Conservation (phyloP, 371 early-diverging fungal species). For the Saksenaea vasiformis region DNA sequence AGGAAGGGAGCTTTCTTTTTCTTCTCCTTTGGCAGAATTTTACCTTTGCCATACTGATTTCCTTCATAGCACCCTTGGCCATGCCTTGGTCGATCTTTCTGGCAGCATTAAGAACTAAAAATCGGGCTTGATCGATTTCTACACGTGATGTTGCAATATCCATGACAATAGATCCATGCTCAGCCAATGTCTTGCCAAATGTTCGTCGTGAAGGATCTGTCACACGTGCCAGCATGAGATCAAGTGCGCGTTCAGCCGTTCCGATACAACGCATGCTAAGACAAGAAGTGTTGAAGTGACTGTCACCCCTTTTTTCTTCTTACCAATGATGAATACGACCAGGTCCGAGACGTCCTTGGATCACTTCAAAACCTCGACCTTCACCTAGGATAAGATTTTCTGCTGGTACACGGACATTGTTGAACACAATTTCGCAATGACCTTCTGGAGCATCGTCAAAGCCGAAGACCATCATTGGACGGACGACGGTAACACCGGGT, state of each 20-base stretch:
- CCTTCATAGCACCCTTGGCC: slow-evolving; percentile 86
- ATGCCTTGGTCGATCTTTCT: slow-evolving; percentile 84
- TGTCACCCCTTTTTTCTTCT: slow-evolving; percentile 11
- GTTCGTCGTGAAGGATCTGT: slow-evolving; percentile 83
- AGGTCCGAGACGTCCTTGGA: slow-evolving; percentile 95
- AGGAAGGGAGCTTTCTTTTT: no score
- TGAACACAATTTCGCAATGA: slow-evolving; percentile 91
- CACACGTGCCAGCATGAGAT: slow-evolving; percentile 81
- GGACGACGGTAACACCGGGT: slow-evolving; percentile 82
- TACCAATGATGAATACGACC: slow-evolving; percentile 78
- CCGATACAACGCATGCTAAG: slow-evolving; percentile 93
- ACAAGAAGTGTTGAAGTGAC: slow-evolving; percentile 11
- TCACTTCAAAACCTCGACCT: slow-evolving; percentile 96
- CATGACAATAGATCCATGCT: slow-evolving; percentile 79
- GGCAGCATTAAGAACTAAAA: slow-evolving; percentile 90
- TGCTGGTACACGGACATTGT: slow-evolving; percentile 85
- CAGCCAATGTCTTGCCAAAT: slow-evolving; percentile 81
- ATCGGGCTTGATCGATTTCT: slow-evolving; percentile 88
- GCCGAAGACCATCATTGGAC: slow-evolving; percentile 90
- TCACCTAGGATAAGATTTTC: slow-evolving; percentile 91
- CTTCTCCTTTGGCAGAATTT: slow-evolving; percentile 5
- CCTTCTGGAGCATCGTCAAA: slow-evolving; percentile 96
- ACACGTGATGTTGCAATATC: slow-evolving; percentile 87
- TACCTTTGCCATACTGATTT: slow-evolving; percentile 96
- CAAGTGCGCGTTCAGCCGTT: slow-evolving; percentile 90